A percentile compares a stretch with the other conserved stretches of the same genome.
Conservation (phyloP, 1,139 yeast species). For the Debaryomyces robertsiae region DNA sequence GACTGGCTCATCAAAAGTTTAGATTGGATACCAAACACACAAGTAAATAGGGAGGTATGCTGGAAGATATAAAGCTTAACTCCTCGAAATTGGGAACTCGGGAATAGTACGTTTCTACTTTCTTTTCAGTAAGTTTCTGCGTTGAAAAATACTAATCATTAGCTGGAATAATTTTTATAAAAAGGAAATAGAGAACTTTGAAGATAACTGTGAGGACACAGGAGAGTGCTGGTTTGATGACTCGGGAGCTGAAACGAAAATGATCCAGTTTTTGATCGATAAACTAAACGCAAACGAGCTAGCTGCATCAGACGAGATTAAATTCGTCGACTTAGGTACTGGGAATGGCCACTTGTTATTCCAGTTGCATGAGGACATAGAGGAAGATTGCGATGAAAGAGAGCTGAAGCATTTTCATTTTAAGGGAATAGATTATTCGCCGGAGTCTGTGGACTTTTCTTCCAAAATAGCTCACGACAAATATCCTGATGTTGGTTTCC, state of each 20-base stretch:
- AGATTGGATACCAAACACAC: too few species aligned
- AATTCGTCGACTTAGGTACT: conserved; percentile 82
- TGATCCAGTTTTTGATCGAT: conserved; percentile 62
- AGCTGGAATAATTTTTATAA: conserved; percentile 89
- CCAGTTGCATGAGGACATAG: conserved; percentile 57
- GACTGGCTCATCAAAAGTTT: neutral
- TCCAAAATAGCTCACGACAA: conserved; percentile 51
- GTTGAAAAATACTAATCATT: conserved; percentile 23
- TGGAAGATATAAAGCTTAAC: conserved; percentile 60
- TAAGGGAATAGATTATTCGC: conserved; percentile 83
- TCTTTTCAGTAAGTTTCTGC: neutral
- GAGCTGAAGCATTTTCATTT: conserved; percentile 41
- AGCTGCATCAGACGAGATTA: conserved; percentile 33
- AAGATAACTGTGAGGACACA: conserved; percentile 73
- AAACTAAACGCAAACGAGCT: conserved; percentile 31
- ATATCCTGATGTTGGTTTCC: conserved; percentile 33
- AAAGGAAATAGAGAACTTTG: conserved; percentile 69
- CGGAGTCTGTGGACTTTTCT: conserved; percentile 76
- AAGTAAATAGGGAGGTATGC: conserved; percentile 21
- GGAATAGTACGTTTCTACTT: conserved; percentile 56
- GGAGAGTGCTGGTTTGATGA: conserved; percentile 98
- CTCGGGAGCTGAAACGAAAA: conserved; percentile 82
- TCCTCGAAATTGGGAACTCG: conserved; percentile 78
- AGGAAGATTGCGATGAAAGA: conserved; percentile 43
- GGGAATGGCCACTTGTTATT: conserved; percentile 93